These are phyloP conservation scores for Magnolia officinalis DNA, from an alignment of 164 flowering plant species.

Conservation along the genomic window DNA sequence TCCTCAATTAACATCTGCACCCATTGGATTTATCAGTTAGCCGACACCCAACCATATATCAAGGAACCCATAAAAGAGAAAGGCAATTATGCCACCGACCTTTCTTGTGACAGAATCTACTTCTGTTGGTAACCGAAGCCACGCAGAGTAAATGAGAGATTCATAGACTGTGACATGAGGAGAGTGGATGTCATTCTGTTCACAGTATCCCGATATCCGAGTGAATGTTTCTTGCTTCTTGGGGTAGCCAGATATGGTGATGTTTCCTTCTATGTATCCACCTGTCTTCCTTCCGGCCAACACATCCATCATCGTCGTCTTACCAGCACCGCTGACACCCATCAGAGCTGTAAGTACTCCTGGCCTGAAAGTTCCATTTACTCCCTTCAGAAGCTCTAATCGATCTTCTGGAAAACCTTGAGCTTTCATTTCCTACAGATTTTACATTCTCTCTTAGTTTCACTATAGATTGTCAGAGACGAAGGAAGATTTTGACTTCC, in stretches of 20 bases:
- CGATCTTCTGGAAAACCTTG: conserved; percentile 31
- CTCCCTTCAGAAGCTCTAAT: conserved; percentile 34
- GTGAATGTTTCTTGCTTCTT: conserved; percentile 53
- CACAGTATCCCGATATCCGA: conserved; percentile 50
- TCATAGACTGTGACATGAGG: conserved; percentile 47
- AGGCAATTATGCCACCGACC: conserved; percentile 7
- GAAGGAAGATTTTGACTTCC: too few species aligned
- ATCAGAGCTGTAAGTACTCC: conserved; percentile 55
- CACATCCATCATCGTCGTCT: conserved; percentile 52
- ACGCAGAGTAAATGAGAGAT: conserved; percentile 47
- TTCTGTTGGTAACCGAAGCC: conserved; percentile 47
- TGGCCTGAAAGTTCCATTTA: conserved; percentile 51
- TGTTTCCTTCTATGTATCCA: conserved; percentile 44
- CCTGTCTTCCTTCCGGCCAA: conserved; percentile 53
- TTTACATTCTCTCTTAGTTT: too few species aligned
- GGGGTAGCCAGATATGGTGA: conserved; percentile 45
- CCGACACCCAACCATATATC: neutral
- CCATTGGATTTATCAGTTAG: conserved; percentile 1
- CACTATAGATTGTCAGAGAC: too few species aligned
- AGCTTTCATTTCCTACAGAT: conserved; percentile 32
- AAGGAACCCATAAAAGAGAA: neutral
- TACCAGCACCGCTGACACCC: conserved; percentile 63
- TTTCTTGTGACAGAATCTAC: conserved; percentile 30
- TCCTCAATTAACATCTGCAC: conserved; percentile 52
- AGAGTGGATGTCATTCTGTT: conserved; percentile 32